Base-by-base conservation (phyloP, 306 rosid genomes). In the Canavalia gladiata region DNA sequence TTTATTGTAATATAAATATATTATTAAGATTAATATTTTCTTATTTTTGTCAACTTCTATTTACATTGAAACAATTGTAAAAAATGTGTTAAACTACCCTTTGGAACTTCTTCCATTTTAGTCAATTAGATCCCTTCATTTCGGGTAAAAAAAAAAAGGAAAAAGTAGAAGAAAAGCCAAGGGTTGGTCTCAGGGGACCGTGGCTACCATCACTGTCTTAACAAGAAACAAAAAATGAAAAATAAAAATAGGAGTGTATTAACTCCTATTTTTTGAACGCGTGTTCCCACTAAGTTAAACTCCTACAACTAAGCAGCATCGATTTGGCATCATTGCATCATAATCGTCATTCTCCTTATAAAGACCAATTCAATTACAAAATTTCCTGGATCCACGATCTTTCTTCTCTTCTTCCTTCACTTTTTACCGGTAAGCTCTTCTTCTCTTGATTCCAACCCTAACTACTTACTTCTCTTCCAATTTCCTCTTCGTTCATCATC, bases 341-440 rank as follows among this genome's bases (percentile, higher is more conserved):
- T 46, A 3, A 46, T 46, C 10, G 50, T 4, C 54, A 29, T 46
- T 68, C 18, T 46, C 78, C 37, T 30, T 68, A 29, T 80, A 75
- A 60, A 74, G 76, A 85, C 77, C 88, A 29, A 29, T 81, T 76
- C 85, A 39, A 10, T 71, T 65, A 57, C 2, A 57, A 62, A 4
- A 3, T 13, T 65, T 72, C 35, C 43, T 65, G 57, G 77, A 77
- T 85, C 83, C 31, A 59, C 50, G 71, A 71, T 64, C 64, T 54
- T 63, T 57, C 73, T 56, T 37, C 57, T 51, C 41, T 13, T 4
- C 52, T 41, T 5, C 71, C n/a, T 72, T 83, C 69, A 45, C 78
- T 33, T 71, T 57, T 76, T 29, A 34, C 13, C 34, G 76, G 76
- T 76, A 45, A 37, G 51, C 18, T 60, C 55, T 51, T 75, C 7